Base-by-base conservation (phyloP, 805 yeast species). In the Barnettozyma sp. region DNA sequence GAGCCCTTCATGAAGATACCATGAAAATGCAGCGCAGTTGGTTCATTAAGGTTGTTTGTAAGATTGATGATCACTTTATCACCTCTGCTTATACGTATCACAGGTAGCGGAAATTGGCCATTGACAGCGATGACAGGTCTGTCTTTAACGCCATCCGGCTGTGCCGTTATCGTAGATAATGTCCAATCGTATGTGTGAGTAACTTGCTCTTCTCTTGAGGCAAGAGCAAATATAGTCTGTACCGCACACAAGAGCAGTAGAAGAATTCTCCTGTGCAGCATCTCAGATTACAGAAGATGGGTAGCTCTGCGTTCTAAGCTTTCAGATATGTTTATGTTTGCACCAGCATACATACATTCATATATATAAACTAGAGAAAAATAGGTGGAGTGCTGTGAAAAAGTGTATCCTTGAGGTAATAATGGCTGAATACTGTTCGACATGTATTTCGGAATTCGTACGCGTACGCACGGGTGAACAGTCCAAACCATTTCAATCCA, bases 11-110 rank as follows among this genome's bases (percentile, higher is more conserved):
- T 68, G 76, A 82, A 92, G 55, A 92, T 55, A 38, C 98, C 98
- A 62, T 90, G 98, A 78, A 86, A 85, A 63, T 92, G 98, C 51
- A 90, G 59, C 6, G 90, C 63, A 26, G 95, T 83, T 34, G 73
- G 67, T 53, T 75, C 73, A 26, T 45, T 48, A 38, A 88, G 73
- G 21, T 85, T 86, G 55, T 92, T 92, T 45, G 73, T 76, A 60
- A 90, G 69, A 51, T 80, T 74, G 26, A 86, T 63, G 39, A 78
- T 59, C 34, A 92, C 69, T 11, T 81, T 69, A 61, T 92, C 98
- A 48, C 94, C 94, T 55, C 74, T 78, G 46, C 72, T 68, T 44
- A 84, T 87, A 33, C 73, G 66, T 47, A 90, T 62, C 35, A 71
- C 71, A n/a, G 98, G 98, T 71, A 92, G 77, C 41, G 97, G 97